Percentiles rank a stretch among this genome's conserved stretches.
Evolutionary conservation across 2,329 filamentous ascomycete genomes (phyloP).

Genomic region (Aspergillus latus): DNA sequence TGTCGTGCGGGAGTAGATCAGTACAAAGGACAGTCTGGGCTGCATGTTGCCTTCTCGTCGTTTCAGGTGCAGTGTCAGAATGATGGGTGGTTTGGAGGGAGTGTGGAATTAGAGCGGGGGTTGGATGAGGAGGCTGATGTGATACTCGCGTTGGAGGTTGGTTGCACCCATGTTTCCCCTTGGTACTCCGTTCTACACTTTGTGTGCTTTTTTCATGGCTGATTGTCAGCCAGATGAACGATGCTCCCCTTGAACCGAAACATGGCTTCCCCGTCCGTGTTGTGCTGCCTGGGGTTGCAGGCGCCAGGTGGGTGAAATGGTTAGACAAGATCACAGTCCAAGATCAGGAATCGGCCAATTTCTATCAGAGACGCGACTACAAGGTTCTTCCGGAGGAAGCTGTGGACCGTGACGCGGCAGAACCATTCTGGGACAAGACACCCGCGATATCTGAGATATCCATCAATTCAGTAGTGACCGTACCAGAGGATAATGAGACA

Average conservation of each 20-base stretch:
- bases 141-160: constrained; percentile 47
- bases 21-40: constrained; percentile 15
- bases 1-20: constrained; percentile 45
- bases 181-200: no score
- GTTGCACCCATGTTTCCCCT: no score
- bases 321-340: constrained; percentile 48
- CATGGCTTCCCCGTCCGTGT: constrained; percentile 47
- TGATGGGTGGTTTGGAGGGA: constrained; percentile 60
- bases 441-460: constrained; percentile 57
- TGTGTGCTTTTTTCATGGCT: no score
- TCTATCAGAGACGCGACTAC: constrained; percentile 61
- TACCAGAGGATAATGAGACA: constrained; percentile 48
- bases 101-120: constrained; percentile 50
- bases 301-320: constrained; percentile 47
- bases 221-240: constrained; percentile 39
- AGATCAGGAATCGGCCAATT: constrained; percentile 51
- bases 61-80: constrained; percentile 55
- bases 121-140: constrained; percentile 47
- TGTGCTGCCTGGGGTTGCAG: constrained; percentile 45
- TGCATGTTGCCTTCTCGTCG: constrained; percentile 59
- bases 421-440: constrained; percentile 53
- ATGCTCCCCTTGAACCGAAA: constrained; percentile 41
- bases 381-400: constrained; percentile 58
- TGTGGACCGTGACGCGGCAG: constrained; percentile 49
- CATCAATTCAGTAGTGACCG: constrained; percentile 56